A percentile compares a stretch with the other conserved stretches of the same genome.
Evolutionary conservation across 352 stramenopile species (phyloP).

Genomic region (Saprolegnia diclina): DNA sequence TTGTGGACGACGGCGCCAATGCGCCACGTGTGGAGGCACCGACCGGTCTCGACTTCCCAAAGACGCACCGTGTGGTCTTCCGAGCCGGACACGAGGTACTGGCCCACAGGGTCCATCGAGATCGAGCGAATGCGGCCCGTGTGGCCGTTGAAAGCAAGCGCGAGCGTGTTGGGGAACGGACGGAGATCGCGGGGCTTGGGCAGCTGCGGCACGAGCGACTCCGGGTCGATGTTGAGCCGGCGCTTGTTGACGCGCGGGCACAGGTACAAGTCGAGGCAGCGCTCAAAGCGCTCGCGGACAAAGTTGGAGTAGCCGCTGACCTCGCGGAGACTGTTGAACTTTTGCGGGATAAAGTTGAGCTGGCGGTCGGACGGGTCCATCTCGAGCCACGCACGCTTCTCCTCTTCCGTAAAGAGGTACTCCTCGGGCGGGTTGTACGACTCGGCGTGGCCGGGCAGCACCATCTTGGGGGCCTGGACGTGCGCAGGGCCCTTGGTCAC

Average conservation of each 20-base stretch:
- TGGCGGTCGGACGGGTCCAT: conserved; percentile 94
- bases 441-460: conserved; percentile 95
- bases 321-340: conserved; percentile 94
- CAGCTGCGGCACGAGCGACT: conserved; percentile 93
- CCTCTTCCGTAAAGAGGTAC: conserved; percentile 97
- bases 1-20: conserved; percentile 86
- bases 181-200: conserved; percentile 95
- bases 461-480: conserved; percentile 97
- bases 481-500: conserved; percentile 92
- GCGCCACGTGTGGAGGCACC: conserved; percentile 90
- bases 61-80: conserved; percentile 90
- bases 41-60: conserved; percentile 95
- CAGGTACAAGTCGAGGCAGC: conserved; percentile 99
- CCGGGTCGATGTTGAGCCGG: conserved; percentile 98
- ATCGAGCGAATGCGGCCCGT: conserved; percentile 90
- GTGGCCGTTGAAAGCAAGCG: conserved; percentile 84
- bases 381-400: conserved; percentile 93
- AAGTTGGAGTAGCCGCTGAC: conserved; percentile 96
- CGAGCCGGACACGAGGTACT: conserved; percentile 95
- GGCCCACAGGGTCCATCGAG: conserved; percentile 91
- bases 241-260: conserved; percentile 90
- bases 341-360: conserved; percentile 96
- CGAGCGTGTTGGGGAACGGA: conserved; percentile 96
- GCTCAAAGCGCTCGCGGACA: conserved; percentile 98
- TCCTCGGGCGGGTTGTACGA: conserved; percentile 99